Base-by-base conservation (phyloP, 148 eudicot species). In the Chenopodium quinoa region DNA sequence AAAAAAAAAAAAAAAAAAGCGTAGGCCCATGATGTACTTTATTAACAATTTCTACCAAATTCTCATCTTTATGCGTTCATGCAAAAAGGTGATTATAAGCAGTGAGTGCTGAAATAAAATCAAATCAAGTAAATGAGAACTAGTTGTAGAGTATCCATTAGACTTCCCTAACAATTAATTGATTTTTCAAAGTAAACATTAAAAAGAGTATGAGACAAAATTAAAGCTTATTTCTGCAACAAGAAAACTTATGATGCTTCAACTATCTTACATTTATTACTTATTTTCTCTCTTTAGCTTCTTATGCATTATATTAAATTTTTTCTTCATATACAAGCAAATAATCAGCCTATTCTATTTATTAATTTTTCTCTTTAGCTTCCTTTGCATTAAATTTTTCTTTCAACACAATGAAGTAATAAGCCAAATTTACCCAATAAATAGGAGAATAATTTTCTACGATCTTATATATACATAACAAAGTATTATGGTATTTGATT, bases 211-310 rank as follows among this genome's bases (percentile, higher is more conserved):
- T 14, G 23, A 34, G 37, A 69, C 46, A 56, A 4, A 4, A 69
- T 10, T 40, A 40, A 40, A 40, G 44, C 46, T 32, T 69, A 69
- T 69, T 67, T 67, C 34, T 67, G 44, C 71, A 29, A 4, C 46
- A 69, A 69, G 73, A 69, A 68, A 69, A 69, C 73, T 69, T 34
- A 22, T 34, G 73, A 69, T 69, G 73, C 73, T 69, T 34, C 73
- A 34, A 69, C 73, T 31, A 56, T 4, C 22, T 34, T 69, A 12
- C 23, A 69, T 69, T 29, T 67, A 67, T 67, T 10, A 27, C 37
- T 34, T 69, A 69, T 19, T 29, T 67, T 9, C 37, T 67, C 71
- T 67, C 40, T 67, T 67, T 13, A 67, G 71, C 40, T 69, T 69
- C 47, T 23, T 16, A 22, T 69, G 22, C 73, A 69, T 69, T 68